Percentiles rank a stretch among this genome's conserved stretches.
These are phyloP conservation scores for Diaporthe destruens DNA, from an alignment of 2,329 filamentous ascomycete species.

Conservation along the genomic window DNA sequence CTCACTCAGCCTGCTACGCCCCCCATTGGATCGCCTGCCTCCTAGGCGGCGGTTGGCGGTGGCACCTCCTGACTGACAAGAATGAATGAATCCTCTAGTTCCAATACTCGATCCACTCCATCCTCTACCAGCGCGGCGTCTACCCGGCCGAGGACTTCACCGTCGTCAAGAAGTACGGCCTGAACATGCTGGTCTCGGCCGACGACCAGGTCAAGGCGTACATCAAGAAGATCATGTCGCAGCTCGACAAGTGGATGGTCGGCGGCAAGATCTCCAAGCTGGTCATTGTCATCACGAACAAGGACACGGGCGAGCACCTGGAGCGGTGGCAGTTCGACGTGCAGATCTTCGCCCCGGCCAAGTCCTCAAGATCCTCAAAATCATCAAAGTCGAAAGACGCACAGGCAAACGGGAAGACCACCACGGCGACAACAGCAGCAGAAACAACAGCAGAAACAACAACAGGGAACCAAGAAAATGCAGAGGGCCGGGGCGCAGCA, in stretches of 20 bases:
- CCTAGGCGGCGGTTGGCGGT: neutral
- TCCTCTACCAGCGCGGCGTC: conserved; percentile 86
- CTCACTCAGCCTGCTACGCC: neutral
- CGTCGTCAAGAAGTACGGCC: conserved; percentile 98
- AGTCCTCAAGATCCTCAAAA: conserved; percentile 61
- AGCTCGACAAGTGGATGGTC: conserved; percentile 98
- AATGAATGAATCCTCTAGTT: conserved; percentile 66
- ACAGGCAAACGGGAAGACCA: conserved; percentile 56
- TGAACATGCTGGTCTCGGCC: conserved; percentile 96
- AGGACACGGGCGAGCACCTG: conserved; percentile 95
- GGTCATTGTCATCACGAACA: conserved; percentile 95
- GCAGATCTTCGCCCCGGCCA: conserved; percentile 55
- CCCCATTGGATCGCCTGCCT: neutral
- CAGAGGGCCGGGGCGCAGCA: neutral
- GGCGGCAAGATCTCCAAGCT: conserved; percentile 97
- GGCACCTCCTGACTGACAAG: conserved; percentile 37
- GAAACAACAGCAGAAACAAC: conserved; percentile 39
- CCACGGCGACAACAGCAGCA: conserved; percentile 35
- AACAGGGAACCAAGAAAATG: conserved; percentile 31
- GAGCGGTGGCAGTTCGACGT: conserved; percentile 99
- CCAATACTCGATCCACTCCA: conserved; percentile 98
- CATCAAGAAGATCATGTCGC: conserved; percentile 98
- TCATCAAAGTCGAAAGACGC: conserved; percentile 67
- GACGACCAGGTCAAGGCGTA: conserved; percentile 99
- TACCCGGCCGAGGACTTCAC: conserved; percentile 98